Evolutionary conservation across 257 asterid species (phyloP), one percentile per base, ranked within the genome.

Genomic region (Plantago major): DNA sequence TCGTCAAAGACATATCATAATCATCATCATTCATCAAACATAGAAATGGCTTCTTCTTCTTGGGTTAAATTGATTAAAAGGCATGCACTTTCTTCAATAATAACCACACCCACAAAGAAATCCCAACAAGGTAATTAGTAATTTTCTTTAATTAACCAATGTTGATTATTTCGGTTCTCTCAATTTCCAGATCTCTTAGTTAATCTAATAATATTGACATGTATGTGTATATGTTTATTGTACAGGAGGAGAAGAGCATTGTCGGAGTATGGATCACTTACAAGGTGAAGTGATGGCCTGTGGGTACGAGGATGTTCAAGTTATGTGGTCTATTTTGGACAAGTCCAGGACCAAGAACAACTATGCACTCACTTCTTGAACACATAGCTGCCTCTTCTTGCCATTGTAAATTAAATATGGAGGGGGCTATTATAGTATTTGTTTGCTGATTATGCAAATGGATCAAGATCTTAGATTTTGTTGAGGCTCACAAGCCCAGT

Each of bases 281-380:
- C 91, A 85, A 10, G 91, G 90, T 3, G 94, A 87, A 69, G 96
- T 87, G 30, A 87, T 85, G 96, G 88, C 90, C 0, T 87, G 96
- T 66, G 85, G 70, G 1, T 87, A 87, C 49, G 96, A 85, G 48
- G 96, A 87, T 72, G 96, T 85, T 8, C 96, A 85, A 40, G 96
- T 87, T 13, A 87, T 87, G 96, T 87, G 96, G 96, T 85, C 94
- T 12, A 87, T 88, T 57, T 78, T 88, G 62, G 96, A 88, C 73
- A 83, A 88, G 79, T 74, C 89, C 61, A 81, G 78, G 73, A 53
- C 80, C 66, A 72, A 65, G 8, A 33, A 33, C 47, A 74, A 77
- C 43, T 80, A 84, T 71, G 44, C 52, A 63, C 56, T 71, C 42
- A 64, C 67, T 50, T 60, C 68, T 62, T 74, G 40, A 38, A 66